A percentile compares a stretch with the other conserved stretches of the same genome.
These are phyloP conservation scores for Solanum medicagineum DNA, from an alignment of 257 asterid species.

Conservation along the genomic window DNA sequence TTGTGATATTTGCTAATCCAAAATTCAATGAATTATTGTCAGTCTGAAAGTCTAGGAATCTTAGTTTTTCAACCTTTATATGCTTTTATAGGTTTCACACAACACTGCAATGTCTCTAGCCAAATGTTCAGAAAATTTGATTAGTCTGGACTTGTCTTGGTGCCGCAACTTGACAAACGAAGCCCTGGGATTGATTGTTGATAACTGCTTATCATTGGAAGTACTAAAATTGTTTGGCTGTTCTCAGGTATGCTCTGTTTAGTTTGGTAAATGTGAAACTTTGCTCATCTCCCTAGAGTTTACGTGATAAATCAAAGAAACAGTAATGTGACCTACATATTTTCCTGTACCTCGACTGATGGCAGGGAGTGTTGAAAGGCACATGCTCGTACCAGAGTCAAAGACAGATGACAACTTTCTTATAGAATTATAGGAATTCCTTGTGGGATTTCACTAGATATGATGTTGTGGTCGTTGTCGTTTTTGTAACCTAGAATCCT, in stretches of 20 bases:
- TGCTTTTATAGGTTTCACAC: slow-evolving; percentile 50
- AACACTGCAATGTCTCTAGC: slow-evolving; percentile 75
- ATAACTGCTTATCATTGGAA: slow-evolving; percentile 54
- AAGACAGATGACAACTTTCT: neutral
- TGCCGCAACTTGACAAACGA: slow-evolving; percentile 74
- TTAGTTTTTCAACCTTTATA: neutral
- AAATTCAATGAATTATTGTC: neutral
- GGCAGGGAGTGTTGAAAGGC: neutral
- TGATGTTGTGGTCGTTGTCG: no score
- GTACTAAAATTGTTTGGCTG: slow-evolving; percentile 80
- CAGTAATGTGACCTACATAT: neutral
- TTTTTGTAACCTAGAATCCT: neutral
- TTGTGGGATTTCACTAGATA: neutral
- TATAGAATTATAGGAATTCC: neutral
- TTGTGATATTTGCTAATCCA: neutral
- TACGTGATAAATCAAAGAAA: neutral
- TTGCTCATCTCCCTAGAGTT: neutral
- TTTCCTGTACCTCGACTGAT: neutral
- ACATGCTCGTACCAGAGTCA: neutral
- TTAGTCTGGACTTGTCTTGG: slow-evolving; percentile 71
- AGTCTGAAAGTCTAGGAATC: neutral
- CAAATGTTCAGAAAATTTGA: slow-evolving; percentile 40
- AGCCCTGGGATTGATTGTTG: slow-evolving; percentile 84
- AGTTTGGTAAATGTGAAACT: neutral
- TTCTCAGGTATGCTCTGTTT: slow-evolving; percentile 49